These are phyloP conservation scores for Phytophthora multivora DNA, from an alignment of 352 stramenopile genomes.

Conservation along the genomic window DNA sequence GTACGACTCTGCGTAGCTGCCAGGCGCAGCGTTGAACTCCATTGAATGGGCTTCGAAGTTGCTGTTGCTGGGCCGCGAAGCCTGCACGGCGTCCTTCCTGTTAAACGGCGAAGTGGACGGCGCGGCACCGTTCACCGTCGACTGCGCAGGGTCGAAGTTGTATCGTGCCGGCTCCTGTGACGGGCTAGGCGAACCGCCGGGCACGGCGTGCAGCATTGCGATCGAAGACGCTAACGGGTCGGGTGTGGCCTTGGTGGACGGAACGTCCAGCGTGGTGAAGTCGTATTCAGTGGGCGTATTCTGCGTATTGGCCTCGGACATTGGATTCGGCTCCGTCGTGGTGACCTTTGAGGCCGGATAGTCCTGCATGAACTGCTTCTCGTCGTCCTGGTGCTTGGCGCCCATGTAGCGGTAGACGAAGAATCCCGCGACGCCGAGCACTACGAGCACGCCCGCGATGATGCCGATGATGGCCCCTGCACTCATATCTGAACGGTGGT, in stretches of 20 bases:
- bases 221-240: slow-evolving; percentile 38
- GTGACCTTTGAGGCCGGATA: slow-evolving; percentile 35
- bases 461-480: slow-evolving; percentile 47
- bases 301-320: slow-evolving; percentile 29
- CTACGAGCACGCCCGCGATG: slow-evolving; percentile 44
- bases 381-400: slow-evolving; percentile 31
- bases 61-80: slow-evolving; percentile 49
- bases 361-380: slow-evolving; percentile 47
- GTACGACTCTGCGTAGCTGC: slow-evolving; percentile 61
- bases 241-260: slow-evolving; percentile 27
- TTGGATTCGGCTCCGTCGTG: slow-evolving; percentile 12
- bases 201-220: slow-evolving; percentile 36
- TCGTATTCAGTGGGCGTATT: slow-evolving; percentile 39
- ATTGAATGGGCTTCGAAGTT: slow-evolving; percentile 63
- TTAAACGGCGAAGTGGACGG: slow-evolving; percentile 43
- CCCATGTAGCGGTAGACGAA: slow-evolving; percentile 42
- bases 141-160: slow-evolving; percentile 44
- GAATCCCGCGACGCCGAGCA: slow-evolving; percentile 41
- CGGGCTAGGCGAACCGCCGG: slow-evolving; percentile 22
- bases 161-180: slow-evolving; percentile 32
- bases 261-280: slow-evolving; percentile 37
- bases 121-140: slow-evolving; percentile 29
- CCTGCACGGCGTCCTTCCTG: slow-evolving; percentile 39
- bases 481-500: slow-evolving; percentile 33
- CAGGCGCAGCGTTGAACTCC: slow-evolving; percentile 47